A percentile compares a stretch with the other conserved stretches of the same genome.
Conservation (phyloP, 768 basidiomycete genomes). For the Leccinum disarticulatum region DNA sequence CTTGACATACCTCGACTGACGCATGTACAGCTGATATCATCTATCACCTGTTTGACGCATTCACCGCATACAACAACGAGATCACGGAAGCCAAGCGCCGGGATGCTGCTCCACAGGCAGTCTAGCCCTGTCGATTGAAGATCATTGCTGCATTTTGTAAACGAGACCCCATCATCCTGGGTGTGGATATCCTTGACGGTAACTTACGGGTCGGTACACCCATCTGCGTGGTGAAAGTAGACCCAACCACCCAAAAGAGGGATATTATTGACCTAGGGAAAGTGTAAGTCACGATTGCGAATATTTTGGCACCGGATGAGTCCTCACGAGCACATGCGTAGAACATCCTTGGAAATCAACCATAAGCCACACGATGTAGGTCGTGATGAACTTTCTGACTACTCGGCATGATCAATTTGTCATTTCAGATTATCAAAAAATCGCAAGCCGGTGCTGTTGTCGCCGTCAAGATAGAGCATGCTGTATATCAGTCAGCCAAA, state of each 20-base stretch:
- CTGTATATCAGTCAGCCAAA: conserved; percentile 91
- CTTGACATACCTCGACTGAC: conserved; percentile 1
- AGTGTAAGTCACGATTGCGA: conserved; percentile 57
- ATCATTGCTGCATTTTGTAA: conserved; percentile 93
- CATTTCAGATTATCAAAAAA: conserved; percentile 79
- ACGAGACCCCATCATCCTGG: conserved; percentile 95
- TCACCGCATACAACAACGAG: conserved; percentile 90
- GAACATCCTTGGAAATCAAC: conserved; percentile 96
- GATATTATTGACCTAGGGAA: conserved; percentile 92
- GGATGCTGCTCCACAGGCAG: conserved; percentile 91
- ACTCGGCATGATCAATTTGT: background rate
- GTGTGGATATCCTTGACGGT: conserved; percentile 95
- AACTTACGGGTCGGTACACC: conserved; percentile 90
- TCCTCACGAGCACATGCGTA: conserved; percentile 30
- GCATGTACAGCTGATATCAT: conserved; percentile 84
- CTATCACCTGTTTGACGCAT: conserved; percentile 96
- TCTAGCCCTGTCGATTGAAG: conserved; percentile 95
- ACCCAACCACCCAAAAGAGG: conserved; percentile 83
- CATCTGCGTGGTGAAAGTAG: conserved; percentile 90
- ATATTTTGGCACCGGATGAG: background rate
- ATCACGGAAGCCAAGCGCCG: conserved; percentile 89
- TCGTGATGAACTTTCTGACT: background rate
- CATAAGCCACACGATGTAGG: conserved; percentile 84
- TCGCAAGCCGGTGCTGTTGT: conserved; percentile 94
- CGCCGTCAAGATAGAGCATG: conserved; percentile 98